Evolutionary conservation across 169 alveolate genomes (phyloP).

Genomic region (Plasmodium malariae): DNA sequence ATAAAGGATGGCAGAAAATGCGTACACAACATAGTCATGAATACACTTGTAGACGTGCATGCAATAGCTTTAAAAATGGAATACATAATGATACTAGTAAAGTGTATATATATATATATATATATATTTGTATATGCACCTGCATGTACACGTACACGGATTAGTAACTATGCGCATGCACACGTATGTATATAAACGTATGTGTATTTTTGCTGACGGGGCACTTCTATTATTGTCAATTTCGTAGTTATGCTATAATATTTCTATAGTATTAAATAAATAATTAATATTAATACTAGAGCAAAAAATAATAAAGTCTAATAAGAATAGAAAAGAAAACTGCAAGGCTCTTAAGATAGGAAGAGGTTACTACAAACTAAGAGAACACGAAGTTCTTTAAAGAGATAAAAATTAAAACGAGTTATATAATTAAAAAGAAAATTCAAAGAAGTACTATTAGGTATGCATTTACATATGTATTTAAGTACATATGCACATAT

Average conservation of each 20-base stretch:
- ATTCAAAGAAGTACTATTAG: too few relatives aligned
- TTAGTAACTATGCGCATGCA: too few relatives aligned
- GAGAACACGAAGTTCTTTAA: neutral
- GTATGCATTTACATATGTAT: too few relatives aligned
- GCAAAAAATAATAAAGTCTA: neutral
- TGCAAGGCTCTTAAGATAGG: neutral
- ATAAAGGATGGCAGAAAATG: neutral
- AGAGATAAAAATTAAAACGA: neutral
- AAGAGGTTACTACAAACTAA: neutral
- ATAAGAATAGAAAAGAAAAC: neutral
- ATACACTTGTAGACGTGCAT: neutral
- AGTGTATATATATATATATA: neutral
- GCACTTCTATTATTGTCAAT: too few relatives aligned
- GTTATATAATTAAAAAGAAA: neutral
- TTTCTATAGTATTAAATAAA: neutral
- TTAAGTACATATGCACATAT: too few relatives aligned
- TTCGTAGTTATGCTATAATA: neutral
- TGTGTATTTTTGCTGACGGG: neutral
- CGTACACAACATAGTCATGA: conserved; percentile 2
- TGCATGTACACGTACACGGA: neutral
- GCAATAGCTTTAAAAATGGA: neutral
- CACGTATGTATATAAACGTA: neutral
- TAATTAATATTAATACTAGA: neutral
- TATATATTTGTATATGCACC: neutral
- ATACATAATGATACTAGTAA: neutral